A percentile compares a stretch with the other conserved stretches of the same genome.
phyloP scores from a whole-genome alignment of 768 basidiomycete species.

The Brasilioporus rufonigricans region DNA sequence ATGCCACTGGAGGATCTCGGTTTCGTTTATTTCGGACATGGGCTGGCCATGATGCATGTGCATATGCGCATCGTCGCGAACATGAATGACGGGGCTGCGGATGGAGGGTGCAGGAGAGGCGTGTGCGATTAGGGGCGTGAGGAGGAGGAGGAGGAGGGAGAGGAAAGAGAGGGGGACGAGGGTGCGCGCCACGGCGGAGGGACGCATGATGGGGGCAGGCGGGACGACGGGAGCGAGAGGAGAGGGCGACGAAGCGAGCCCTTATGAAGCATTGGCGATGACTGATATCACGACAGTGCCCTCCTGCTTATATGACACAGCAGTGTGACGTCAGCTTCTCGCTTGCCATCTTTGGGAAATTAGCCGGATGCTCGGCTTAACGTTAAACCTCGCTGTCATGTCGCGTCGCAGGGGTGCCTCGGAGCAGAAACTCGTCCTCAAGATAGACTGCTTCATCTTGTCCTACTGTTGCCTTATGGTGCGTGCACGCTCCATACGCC shows the following conservation, averaged over 20 bases:
- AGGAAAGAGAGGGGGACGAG: neutral
- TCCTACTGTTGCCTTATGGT: slow-evolving; percentile 74
- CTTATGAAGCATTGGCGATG: slow-evolving; percentile 9
- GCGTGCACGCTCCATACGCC: neutral
- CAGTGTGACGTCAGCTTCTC: slow-evolving; percentile 23
- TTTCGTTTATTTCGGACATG: slow-evolving; percentile 70
- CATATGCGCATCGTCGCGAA: slow-evolving; percentile 37
- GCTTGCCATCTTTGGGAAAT: no score
- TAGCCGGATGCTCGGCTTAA: no score
- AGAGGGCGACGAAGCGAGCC: neutral
- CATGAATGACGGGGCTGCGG: no score
- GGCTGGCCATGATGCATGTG: slow-evolving; percentile 51
- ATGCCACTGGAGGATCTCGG: slow-evolving; percentile 63
- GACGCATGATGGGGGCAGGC: slow-evolving; percentile 5
- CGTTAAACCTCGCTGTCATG: no score
- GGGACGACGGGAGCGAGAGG: no score
- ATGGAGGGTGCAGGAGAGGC: slow-evolving; percentile 21
- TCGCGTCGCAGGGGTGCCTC: no score
- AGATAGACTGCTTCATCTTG: slow-evolving; percentile 66
- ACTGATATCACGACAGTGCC: no score
- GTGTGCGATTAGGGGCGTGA: slow-evolving; percentile 14
- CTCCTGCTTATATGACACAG: slow-evolving; percentile 1
- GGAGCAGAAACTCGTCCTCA: slow-evolving; percentile 55
- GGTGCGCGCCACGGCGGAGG: neutral
- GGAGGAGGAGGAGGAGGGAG: slow-evolving; percentile 11